A percentile compares a stretch with the other conserved stretches of the same genome.
Evolutionary conservation across 2,329 filamentous ascomycete species (phyloP).

Genomic region (Aspergillus sp.): DNA sequence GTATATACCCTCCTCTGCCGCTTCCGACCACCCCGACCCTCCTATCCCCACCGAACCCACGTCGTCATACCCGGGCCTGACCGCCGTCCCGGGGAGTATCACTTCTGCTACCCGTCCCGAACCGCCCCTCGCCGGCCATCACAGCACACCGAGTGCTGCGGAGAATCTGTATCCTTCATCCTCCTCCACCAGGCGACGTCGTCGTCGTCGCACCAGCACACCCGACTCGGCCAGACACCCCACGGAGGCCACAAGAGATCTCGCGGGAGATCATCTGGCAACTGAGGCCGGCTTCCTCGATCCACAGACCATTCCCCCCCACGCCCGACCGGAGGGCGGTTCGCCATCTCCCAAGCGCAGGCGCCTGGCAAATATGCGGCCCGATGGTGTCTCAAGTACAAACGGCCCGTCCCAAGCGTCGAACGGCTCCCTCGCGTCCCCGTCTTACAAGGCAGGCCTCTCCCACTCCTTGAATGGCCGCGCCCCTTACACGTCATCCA

Average conservation of each 20-base stretch:
- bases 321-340: slow-evolving; percentile 30
- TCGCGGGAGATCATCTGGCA: slow-evolving; percentile 23
- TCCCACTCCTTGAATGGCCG: slow-evolving; percentile 57
- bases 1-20: slow-evolving; percentile 58
- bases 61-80: slow-evolving; percentile 25
- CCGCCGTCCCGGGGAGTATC: slow-evolving; percentile 6
- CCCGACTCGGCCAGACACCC: slow-evolving; percentile 23
- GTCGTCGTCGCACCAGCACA: slow-evolving; percentile 32
- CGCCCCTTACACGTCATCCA: slow-evolving; percentile 34
- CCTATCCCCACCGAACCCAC: slow-evolving; percentile 52
- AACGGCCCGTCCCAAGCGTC: slow-evolving; percentile 57
- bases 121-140: slow-evolving; percentile 14
- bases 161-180: slow-evolving; percentile 15
- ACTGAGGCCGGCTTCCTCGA: slow-evolving; percentile 27
- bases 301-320: slow-evolving; percentile 20
- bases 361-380: slow-evolving; percentile 62
- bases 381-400: slow-evolving; percentile 55
- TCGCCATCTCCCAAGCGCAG: slow-evolving; percentile 56
- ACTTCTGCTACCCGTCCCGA: slow-evolving; percentile 20
- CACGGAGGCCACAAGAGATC: slow-evolving; percentile 21
- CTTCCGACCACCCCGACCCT: slow-evolving; percentile 65
- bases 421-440: slow-evolving; percentile 54
- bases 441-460: slow-evolving; percentile 49
- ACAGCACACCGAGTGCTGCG: slow-evolving; percentile 11
- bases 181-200: slow-evolving; percentile 24